Evolutionary conservation across 768 basidiomycete genomes (phyloP).

Genomic region (Rhodotorula kratochvilovae): DNA sequence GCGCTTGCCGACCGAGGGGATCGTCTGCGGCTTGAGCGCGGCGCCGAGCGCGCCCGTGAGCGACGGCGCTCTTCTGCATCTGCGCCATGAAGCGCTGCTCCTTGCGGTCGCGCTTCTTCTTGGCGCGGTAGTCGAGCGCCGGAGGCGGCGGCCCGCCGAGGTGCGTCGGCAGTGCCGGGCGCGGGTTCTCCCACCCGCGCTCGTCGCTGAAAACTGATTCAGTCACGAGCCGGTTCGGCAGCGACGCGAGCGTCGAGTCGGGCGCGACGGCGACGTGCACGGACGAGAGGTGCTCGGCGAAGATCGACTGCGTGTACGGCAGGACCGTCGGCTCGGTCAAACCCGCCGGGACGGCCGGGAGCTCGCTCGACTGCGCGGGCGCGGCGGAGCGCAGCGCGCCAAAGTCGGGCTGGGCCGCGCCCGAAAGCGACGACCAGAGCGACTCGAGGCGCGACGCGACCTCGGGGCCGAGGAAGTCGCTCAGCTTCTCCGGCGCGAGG

Average conservation of each 20-base stretch:
- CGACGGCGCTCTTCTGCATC: conserved; percentile 59
- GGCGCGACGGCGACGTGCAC: conserved; percentile 45
- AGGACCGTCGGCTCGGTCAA: conserved; percentile 44
- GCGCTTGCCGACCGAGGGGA: conserved; percentile 50
- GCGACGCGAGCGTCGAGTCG: conserved; percentile 27
- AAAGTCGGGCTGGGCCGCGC: conserved; percentile 44
- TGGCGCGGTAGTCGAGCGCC: conserved; percentile 48
- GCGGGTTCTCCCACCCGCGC: conserved; percentile 31
- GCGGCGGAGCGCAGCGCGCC: conserved; percentile 43
- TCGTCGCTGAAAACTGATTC: conserved; percentile 27
- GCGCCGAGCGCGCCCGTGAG: conserved; percentile 62
- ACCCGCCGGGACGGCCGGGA: neutral
- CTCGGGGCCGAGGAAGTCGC: conserved; percentile 46
- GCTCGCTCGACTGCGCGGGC: conserved; percentile 33
- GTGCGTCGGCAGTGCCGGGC: conserved; percentile 53
- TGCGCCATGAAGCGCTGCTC: conserved; percentile 61
- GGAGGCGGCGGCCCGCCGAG: conserved; percentile 54
- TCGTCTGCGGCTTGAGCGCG: conserved; percentile 56
- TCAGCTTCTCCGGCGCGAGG: conserved; percentile 38
- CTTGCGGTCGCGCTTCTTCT: conserved; percentile 48
- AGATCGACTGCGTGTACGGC: conserved; percentile 49
- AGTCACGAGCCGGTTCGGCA: conserved; percentile 20
- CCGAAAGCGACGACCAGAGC: conserved; percentile 40
- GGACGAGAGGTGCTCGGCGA: conserved; percentile 44
- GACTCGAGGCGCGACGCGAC: conserved; percentile 32